Percentiles rank a stretch among this genome's conserved stretches.
Evolutionary conservation across 192 early-diverging fungal genomes (phyloP).

Genomic region (Coemansia aciculifera): DNA sequence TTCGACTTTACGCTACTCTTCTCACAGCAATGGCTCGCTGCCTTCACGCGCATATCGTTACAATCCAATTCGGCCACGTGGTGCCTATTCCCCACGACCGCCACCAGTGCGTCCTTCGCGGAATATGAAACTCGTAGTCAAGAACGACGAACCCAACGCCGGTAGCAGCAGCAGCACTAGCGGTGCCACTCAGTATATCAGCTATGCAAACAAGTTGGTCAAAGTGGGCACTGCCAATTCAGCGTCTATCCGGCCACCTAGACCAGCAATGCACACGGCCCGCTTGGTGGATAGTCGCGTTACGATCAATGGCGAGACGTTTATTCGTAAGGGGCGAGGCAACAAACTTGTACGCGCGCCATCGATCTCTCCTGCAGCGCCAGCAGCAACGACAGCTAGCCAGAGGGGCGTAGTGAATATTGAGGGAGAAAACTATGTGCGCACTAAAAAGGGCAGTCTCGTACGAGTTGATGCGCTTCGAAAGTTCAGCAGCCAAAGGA

Average conservation of each 20-base stretch:
- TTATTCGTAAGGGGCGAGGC: constrained; percentile 25
- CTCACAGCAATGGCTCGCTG: background rate
- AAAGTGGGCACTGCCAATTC: constrained; percentile 28
- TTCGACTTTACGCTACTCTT: background rate
- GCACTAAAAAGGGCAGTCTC: constrained; percentile 36
- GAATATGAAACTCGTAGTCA: constrained; percentile 48
- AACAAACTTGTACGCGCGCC: constrained; percentile 46
- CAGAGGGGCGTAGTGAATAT: constrained; percentile 26
- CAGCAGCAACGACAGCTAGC: background rate
- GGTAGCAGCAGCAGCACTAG: background rate
- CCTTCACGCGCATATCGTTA: constrained; percentile 15
- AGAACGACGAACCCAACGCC: background rate
- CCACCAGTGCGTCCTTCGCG: constrained; percentile 27
- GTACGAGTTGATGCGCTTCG: constrained; percentile 33
- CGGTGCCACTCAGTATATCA: constrained; percentile 19
- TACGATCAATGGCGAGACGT: constrained; percentile 37
- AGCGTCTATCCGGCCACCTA: constrained; percentile 1
- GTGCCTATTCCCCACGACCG: background rate
- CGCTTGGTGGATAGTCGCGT: constrained; percentile 8
- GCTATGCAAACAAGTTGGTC: constrained; percentile 43
- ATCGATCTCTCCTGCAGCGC: background rate
- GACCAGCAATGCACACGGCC: background rate
- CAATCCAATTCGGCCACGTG: constrained; percentile 25
- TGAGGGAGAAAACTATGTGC: constrained; percentile 42
- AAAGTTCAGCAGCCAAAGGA: constrained; percentile 2